These are phyloP conservation scores for Rhizophora apiculata DNA, from an alignment of 345 rosid species.

Conservation along the genomic window DNA sequence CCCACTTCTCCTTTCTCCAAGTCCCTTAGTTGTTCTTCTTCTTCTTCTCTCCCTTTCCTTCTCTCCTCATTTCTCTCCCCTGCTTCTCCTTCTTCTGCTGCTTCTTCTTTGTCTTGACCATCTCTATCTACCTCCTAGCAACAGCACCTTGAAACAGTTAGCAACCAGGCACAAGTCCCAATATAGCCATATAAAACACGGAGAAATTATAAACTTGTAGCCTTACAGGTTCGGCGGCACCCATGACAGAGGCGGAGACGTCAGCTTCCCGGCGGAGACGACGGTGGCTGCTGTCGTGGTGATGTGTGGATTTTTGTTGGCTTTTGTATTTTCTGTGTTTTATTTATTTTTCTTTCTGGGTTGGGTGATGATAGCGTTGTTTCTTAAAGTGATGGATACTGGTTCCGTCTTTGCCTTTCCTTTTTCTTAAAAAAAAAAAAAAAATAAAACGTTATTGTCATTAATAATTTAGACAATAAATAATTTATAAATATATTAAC, in stretches of 20 bases:
- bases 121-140: slow-evolving; percentile 47
- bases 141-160: slow-evolving; percentile 9
- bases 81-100: slow-evolving; percentile 18
- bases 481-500: too few relatives aligned
- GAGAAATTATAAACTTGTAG: background rate
- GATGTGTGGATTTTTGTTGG: slow-evolving; percentile 21
- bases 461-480: too few relatives aligned
- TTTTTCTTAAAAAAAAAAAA: too few relatives aligned
- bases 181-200: background rate
- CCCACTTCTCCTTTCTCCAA: slow-evolving; percentile 49
- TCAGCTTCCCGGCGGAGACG: slow-evolving; percentile 24
- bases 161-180: background rate
- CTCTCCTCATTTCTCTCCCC: background rate
- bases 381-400: too few relatives aligned
- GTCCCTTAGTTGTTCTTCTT: slow-evolving; percentile 25
- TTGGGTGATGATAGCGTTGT: slow-evolving; percentile 6
- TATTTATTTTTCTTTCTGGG: slow-evolving; percentile 5
- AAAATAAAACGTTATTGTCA: too few relatives aligned
- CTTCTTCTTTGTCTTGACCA: slow-evolving; percentile 21
- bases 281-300: slow-evolving; percentile 13
- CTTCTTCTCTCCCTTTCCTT: background rate
- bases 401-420: too few relatives aligned
- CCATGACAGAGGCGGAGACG: slow-evolving; percentile 39
- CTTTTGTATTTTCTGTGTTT: slow-evolving; percentile 5
- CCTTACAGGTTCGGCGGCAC: slow-evolving; percentile 49